Evolutionary conservation across 2,329 filamentous ascomycete genomes (phyloP), one percentile per base, ranked within the genome.

Genomic region (Fusarium nelsonii): DNA sequence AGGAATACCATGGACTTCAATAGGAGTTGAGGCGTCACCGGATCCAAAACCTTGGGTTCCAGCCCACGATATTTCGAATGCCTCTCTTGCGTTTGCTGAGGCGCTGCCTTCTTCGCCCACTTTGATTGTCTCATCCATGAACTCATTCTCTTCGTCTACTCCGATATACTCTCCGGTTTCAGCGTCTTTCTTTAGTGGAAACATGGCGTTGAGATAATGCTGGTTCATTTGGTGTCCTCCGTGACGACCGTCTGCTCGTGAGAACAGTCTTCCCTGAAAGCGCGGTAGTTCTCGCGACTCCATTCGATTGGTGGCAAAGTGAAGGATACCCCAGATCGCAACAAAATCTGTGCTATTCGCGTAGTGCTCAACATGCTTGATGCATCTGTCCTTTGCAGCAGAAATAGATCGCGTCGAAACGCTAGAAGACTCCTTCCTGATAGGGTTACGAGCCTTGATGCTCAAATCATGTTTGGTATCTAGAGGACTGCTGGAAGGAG

Each of bases 331-430:
- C 85, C 91, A 92, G 11, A 89, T 81, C 6, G 91, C 86, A 4
- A 95, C 91, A 69, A 93, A 92, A 72, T 96, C 92, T 16, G 84
- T 85, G 10, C 85, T 85, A 75, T 94, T 91, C 4, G 90, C 90
- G 73, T 94, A 96, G 78, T 96, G 92, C 78, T 96, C 92, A 39
- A 96, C 90, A 69, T 94, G 85, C 8, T 86, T 84, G 52, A 95
- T 89, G 4, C 86, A 86, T 40, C 82, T 80, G 64, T 83, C 81
- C 7, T 82, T 78, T 10, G 82, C 77, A 3, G 81, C 75, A 2
- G 75, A 76, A 2, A 79, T 76, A 8, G 78, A 79, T 20, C 81
- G 75, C 1, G 78, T 78, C 1, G 79, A 78, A 11, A 76, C 46
- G 7, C 72, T 70, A 0, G 78, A 75, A 4, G 74, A 62, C 23